Base-by-base conservation (phyloP, 2,329 filamentous ascomycete species). In the Colletotrichum navitas region DNA sequence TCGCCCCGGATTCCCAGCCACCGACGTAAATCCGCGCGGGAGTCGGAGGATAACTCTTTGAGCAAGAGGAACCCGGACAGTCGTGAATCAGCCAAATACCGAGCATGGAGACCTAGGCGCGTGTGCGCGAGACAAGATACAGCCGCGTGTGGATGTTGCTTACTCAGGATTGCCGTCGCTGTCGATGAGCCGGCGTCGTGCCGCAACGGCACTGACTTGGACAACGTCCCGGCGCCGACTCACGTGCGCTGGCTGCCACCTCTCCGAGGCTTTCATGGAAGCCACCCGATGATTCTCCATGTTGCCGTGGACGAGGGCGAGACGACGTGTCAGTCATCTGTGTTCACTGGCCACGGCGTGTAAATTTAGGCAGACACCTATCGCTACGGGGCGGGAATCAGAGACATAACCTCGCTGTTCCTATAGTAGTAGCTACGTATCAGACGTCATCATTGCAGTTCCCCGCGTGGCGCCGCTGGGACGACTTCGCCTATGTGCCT, bases 21-120 rank as follows among this genome's bases (percentile, higher is more conserved):
- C 39, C 32, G 36, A 32, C 36, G 59, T 43, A 45, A 18, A 55
- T 32, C 65, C 68, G 60, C 41, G 52, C 47, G 65, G 59, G 52
- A 63, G 59, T 47, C 65, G 65, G 65, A 69, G 69, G 69, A 72
- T 69, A 58, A 32, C 36, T n/a, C 39, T 16, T 41, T 47, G 45
- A 2, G 45, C 45, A 47, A 24, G 21, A 16, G 41, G 14, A 45
- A n/a, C n/a, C 8, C 11, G 43, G 45, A 45, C 21, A n/a, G 21
- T 32, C 21, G 39, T 32, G 26, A 32, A 39, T 52, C 39, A 36
- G 34, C 51, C 59, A 29, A 39, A 59, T 24, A 10, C n/a, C n/a
- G 10, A 47, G 54, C 29, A 36, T 8, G 7, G 52, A 29, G 45
- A 29, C 43, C 45, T 43, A 39, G 45, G 60, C 60, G 54, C 10